Conservation (phyloP, 495 filamentous ascomycete genomes). For the Penicillium riverlandense region DNA sequence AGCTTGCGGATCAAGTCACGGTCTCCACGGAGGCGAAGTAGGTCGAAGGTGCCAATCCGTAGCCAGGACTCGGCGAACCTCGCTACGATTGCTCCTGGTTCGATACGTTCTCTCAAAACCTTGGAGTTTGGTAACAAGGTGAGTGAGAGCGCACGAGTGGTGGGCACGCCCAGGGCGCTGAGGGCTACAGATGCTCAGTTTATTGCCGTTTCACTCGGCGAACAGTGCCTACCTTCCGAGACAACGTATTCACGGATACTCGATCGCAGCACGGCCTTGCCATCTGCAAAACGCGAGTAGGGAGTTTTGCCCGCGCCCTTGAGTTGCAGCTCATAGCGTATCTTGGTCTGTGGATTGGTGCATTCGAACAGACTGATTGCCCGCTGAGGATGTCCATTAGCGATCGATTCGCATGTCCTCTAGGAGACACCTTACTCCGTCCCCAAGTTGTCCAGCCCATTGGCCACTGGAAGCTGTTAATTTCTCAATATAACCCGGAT, state of each 20-base stretch:
- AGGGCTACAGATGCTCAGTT: constrained; percentile 35
- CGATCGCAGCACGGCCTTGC: constrained; percentile 83
- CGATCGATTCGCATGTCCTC: background rate
- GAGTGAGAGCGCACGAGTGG: constrained; percentile 77
- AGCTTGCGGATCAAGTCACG: constrained; percentile 62
- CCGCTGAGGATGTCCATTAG: constrained; percentile 31
- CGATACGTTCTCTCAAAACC: constrained; percentile 73
- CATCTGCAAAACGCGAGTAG: constrained; percentile 96
- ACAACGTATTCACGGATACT: constrained; percentile 93
- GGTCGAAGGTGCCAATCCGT: constrained; percentile 89
- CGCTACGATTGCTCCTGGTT: constrained; percentile 88
- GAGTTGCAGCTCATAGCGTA: constrained; percentile 81
- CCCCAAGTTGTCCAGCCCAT: constrained; percentile 95
- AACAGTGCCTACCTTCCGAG: constrained; percentile 51
- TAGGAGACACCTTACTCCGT: constrained; percentile 47
- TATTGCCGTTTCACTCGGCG: background rate
- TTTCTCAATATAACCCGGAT: background rate
- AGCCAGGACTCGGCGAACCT: constrained; percentile 91
- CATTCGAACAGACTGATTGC: constrained; percentile 91
- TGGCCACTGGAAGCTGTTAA: constrained; percentile 45
- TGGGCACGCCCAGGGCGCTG: constrained; percentile 76
- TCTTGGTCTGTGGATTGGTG: constrained; percentile 65
- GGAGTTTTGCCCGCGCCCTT: constrained; percentile 92
- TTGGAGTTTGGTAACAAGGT: constrained; percentile 63
- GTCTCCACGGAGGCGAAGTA: constrained; percentile 75